Evolutionary conservation across 1,139 yeast species (phyloP).

Genomic region (Petasospora fabianii): DNA sequence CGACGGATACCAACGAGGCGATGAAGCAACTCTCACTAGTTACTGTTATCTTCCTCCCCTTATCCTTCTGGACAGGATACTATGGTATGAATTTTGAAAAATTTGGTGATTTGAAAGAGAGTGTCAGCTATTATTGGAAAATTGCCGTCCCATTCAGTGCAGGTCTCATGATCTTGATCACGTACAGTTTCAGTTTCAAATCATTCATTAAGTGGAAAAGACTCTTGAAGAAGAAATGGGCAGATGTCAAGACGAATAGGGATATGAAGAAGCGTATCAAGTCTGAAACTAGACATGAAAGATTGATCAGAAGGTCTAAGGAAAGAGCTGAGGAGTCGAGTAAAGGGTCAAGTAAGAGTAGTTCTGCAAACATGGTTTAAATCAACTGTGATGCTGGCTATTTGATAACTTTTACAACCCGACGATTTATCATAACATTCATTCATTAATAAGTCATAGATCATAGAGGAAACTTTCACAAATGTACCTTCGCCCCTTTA

Average conservation of each 20-base stretch:
- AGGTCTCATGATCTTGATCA: conserved; percentile 33
- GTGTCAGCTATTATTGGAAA: conserved; percentile 47
- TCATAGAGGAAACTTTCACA: too few relatives aligned
- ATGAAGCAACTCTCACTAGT: conserved; percentile 48
- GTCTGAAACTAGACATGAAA: too few relatives aligned
- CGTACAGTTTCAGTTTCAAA: conserved; percentile 26
- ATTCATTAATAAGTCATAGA: too few relatives aligned
- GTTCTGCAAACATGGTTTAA: background rate
- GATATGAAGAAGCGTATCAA: conserved; percentile 7
- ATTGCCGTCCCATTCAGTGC: conserved; percentile 47
- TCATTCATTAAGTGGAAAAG: conserved; percentile 13
- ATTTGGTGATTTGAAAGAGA: conserved; percentile 43
- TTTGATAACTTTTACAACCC: too few relatives aligned
- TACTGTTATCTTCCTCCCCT: conserved; percentile 50
- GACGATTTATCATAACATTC: too few relatives aligned
- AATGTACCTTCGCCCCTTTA: too few relatives aligned
- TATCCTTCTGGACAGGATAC: conserved; percentile 54
- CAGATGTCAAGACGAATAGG: conserved; percentile 9
- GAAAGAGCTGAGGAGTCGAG: too few relatives aligned
- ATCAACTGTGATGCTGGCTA: too few relatives aligned
- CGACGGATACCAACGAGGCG: conserved; percentile 48
- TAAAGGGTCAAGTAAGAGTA: too few relatives aligned
- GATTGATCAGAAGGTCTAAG: too few relatives aligned
- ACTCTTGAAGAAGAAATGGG: conserved; percentile 5
- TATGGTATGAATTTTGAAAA: conserved; percentile 54